phyloP scores from a whole-genome alignment of 768 basidiomycete genomes.

The Amanita fuliginea region DNA sequence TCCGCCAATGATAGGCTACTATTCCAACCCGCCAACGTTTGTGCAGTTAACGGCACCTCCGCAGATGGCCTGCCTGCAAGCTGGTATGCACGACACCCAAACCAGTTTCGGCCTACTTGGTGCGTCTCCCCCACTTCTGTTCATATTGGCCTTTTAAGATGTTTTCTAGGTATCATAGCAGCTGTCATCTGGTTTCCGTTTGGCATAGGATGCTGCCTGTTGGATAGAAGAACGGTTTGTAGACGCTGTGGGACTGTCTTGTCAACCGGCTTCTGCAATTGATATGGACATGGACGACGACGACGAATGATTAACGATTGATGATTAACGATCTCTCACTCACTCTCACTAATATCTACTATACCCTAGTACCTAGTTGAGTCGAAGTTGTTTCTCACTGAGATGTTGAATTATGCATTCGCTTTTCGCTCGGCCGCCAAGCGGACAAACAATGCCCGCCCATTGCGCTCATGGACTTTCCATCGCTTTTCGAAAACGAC shows the following conservation, averaged over 20 bases:
- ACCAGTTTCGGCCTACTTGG: conserved; percentile 65
- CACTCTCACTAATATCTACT: too few relatives aligned
- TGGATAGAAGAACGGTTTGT: conserved; percentile 65
- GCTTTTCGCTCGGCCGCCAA: too few relatives aligned
- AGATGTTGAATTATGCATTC: too few relatives aligned
- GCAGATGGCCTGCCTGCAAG: conserved; percentile 77
- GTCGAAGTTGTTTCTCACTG: too few relatives aligned
- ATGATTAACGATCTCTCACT: too few relatives aligned
- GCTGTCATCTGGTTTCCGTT: conserved; percentile 83
- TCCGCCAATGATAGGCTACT: conserved; percentile 52
- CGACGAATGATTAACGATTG: too few relatives aligned
- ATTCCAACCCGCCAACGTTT: conserved; percentile 50
- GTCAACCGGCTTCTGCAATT: conserved; percentile 33
- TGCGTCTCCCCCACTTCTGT: conserved; percentile 18
- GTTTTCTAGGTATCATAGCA: conserved; percentile 53
- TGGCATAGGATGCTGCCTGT: conserved; percentile 65
- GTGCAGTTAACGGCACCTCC: conserved; percentile 50
- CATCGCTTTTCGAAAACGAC: conserved; percentile 1
- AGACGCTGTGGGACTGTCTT: conserved; percentile 33
- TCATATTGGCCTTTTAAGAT: neutral
- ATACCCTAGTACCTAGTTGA: too few relatives aligned
- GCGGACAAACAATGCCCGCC: neutral
- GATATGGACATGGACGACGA: neutral
- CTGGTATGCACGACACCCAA: conserved; percentile 52
- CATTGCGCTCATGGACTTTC: conserved; percentile 1